These are phyloP conservation scores for Aspergillus sp. DNA, from an alignment of 2,329 filamentous ascomycete genomes.

Conservation along the genomic window DNA sequence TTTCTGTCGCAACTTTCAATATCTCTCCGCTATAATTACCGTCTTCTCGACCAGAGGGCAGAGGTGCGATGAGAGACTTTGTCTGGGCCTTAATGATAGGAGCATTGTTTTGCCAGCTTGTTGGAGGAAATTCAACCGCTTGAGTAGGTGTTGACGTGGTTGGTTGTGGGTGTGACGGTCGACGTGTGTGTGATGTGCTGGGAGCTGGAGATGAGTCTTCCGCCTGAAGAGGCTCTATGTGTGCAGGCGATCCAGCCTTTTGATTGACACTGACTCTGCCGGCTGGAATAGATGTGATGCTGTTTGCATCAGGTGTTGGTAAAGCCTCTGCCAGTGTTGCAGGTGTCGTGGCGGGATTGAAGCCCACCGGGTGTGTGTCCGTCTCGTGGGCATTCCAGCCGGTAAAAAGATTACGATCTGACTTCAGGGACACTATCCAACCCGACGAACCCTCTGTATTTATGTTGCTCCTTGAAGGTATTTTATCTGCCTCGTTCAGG, in stretches of 20 bases:
- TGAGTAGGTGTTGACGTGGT: no score
- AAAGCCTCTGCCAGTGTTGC: conserved; percentile 3
- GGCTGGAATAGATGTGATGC: conserved; percentile 1
- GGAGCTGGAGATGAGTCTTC: conserved; percentile 2
- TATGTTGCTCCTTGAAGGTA: no score
- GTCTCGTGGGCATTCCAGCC: neutral
- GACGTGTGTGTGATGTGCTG: conserved; percentile 2
- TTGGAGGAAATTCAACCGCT: no score
- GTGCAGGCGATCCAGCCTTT: neutral
- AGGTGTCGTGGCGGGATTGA: conserved; percentile 4
- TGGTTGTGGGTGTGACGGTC: neutral
- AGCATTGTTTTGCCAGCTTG: no score
- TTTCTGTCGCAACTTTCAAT: no score
- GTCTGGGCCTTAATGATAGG: no score
- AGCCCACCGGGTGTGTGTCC: conserved; percentile 1
- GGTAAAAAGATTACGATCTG: no score
- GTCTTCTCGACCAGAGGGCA: no score
- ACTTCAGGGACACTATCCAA: no score
- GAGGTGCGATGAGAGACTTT: no score
- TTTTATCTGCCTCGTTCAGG: neutral
- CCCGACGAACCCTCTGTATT: no score
- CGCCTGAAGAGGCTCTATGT: conserved; percentile 1
- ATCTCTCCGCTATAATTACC: no score
- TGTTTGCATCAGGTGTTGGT: conserved; percentile 2
- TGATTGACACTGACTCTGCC: conserved; percentile 3